These are phyloP conservation scores for Mycena sanguinolenta DNA, from an alignment of 768 basidiomycete genomes.

Conservation along the genomic window DNA sequence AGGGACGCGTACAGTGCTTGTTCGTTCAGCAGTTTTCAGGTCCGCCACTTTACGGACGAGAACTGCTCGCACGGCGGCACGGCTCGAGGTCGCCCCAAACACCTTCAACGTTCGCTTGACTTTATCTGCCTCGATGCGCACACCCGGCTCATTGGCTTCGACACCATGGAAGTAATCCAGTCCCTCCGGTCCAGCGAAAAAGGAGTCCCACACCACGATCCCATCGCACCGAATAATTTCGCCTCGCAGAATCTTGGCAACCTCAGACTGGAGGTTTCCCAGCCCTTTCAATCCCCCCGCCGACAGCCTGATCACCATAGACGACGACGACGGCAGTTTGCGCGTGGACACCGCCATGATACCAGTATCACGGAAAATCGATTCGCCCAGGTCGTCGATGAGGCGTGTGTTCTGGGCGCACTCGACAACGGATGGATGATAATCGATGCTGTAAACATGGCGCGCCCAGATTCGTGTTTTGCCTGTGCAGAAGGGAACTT, in stretches of 20 bases:
- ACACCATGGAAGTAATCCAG: slow-evolving; percentile 59
- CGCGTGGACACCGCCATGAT: slow-evolving; percentile 42
- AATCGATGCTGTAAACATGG: slow-evolving; percentile 67
- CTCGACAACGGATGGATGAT: slow-evolving; percentile 52
- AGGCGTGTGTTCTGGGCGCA: slow-evolving; percentile 60
- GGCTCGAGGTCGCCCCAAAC: slow-evolving; percentile 62
- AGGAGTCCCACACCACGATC: slow-evolving; percentile 74
- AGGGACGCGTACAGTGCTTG: slow-evolving; percentile 61
- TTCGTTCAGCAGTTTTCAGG: slow-evolving; percentile 57
- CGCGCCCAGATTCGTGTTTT: slow-evolving; percentile 61
- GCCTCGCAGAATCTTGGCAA: slow-evolving; percentile 74
- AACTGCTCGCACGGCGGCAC: slow-evolving; percentile 54
- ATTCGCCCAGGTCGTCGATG: slow-evolving; percentile 58
- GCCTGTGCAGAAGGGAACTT: slow-evolving; percentile 60
- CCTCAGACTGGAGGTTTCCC: slow-evolving; percentile 67
- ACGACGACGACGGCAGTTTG: slow-evolving; percentile 25
- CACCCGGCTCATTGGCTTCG: slow-evolving; percentile 50
- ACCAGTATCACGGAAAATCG: slow-evolving; percentile 46
- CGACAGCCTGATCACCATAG: slow-evolving; percentile 62
- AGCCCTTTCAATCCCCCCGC: slow-evolving; percentile 65
- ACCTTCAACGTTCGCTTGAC: slow-evolving; percentile 63
- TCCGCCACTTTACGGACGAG: slow-evolving; percentile 63
- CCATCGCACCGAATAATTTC: slow-evolving; percentile 69
- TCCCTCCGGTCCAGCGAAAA: slow-evolving; percentile 63
- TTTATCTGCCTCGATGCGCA: slow-evolving; percentile 59